Evolutionary conservation across 225 moss, liverwort and hornwort species (phyloP), one percentile per base, ranked within the genome.

Genomic region (Marchantia paleacea): DNA sequence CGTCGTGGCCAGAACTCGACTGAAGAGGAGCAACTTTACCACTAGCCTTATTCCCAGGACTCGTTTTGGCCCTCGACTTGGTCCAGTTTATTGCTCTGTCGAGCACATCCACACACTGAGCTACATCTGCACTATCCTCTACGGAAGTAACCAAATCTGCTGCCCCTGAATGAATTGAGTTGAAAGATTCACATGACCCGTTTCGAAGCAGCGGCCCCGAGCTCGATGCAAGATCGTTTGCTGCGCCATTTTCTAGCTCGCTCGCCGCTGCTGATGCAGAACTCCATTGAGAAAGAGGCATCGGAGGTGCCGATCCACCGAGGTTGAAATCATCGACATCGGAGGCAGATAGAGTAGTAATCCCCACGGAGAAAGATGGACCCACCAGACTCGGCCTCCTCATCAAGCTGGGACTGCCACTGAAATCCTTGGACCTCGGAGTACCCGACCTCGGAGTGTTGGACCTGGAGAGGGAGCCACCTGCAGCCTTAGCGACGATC

Each of bases 301-400:
- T 82, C 19, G 75, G 75, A 50, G 93, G 93, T 24, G 88, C 90
- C 51, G 86, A 85, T 64, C 89, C 86, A 53, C 88, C 83, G 76
- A 86, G 69, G 70, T 78, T 79, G 83, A 90, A 89, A 53, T 80
- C 89, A 83, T 87, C 92, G 69, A 99, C 86, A 75, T 99, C 97
- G 73, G 95, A 99, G 53, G 93, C 97, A 75, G 97, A 99, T 80
- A 95, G 89, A 49, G 95, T 95, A 72, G 95, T 90, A 79, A 99
- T 92, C 73, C 97, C 97, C 55, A 99, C 77, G 52, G 95, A 92
- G 84, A 95, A 86, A 10, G 97, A 95, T 0, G 97, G 95, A 60
- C 95, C 97, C 83, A 95, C 93, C 77, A 99, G 92, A 82, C 97
- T 99, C 69, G 97, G 92, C 78, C 93, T 90, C 82, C 97, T 87